Base-by-base conservation (phyloP, 2,329 filamentous ascomycete species). In the Aphanoascus verrucosus region DNA sequence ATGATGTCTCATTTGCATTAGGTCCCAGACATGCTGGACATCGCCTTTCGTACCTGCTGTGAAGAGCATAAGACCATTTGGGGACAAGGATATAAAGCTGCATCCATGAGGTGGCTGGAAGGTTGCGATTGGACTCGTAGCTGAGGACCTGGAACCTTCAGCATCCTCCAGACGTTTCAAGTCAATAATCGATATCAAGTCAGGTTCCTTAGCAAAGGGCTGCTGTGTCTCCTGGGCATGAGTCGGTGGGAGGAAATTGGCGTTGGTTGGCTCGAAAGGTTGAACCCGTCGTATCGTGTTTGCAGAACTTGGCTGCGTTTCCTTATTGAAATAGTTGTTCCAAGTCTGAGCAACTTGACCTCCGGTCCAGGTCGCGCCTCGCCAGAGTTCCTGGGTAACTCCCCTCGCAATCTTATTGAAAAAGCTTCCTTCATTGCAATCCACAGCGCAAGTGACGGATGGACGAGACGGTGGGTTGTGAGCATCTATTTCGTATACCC, bases 321-420 rank as follows among this genome's bases (percentile, higher is more conserved):
- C 70, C 47, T 70, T 72, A 49, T 72, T 73, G 72, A 73, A 76
- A 59, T 76, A 76, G 54, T 64, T 74, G 55, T 74, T 73, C 74
- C 74, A 76, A 5, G 70, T 72, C 55, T 75, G 72, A 47, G 74
- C 59, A 15, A 73, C 72, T 59, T 75, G 73, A 50, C 74, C 72
- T 43, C 72, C 72, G 62, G 75, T 70, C 72, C 72, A 76, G 57
- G 70, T 69, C 35, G 73, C 74, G 23, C 73, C 72, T 59, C 68
- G 70, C 32, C 75, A 67, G 23, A 75, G 62, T 59, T 75, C 74
- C 58, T 76, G 74, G 5, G 74, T 69, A n/a, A 75, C 71, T 35
- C 73, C 74, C 58, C 73, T 64, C 28, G 73, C 72, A 15, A 75
- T 65, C 56, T 73, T 73, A 55, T 74, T 71, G 5, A 76, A 63